Base-by-base conservation (phyloP, 2,329 filamentous ascomycete species). In the Fusarium anthophilum region DNA sequence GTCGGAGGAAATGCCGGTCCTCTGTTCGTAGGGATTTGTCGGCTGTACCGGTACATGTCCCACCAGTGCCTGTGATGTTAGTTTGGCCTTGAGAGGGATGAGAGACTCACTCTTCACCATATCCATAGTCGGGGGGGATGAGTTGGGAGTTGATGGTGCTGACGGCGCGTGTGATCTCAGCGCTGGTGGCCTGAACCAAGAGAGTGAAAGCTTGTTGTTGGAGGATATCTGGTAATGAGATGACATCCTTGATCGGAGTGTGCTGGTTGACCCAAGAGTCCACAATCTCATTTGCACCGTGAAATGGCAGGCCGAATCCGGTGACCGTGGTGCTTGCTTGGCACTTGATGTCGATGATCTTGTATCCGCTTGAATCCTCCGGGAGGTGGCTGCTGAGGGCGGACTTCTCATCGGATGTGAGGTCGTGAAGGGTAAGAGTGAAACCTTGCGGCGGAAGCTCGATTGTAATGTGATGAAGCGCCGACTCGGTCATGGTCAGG, bases 91-190 rank as follows among this genome's bases (percentile, higher is more conserved):
- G 5, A 1, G 5, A 22, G 6, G 8, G 20, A 6, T 1, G 2
- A 3, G 8, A 10, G 11, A 50, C 64, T 58, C 15, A 65, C 68
- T 37, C 5, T 4, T 56, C 5, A 2, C 66, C 68, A 18, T 56
- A 56, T 5, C 66, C 68, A 1, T 53, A 70, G 17, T 18, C 3
- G 15, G 4, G 9, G 3, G 14, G 28, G 5, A 15, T n/a, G 3
- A 2, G 9, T 9, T 7, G 4, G 1, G 28, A 7, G 5, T 15
- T 8, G 11, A 35, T 1, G 26, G 0, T 5, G 10, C 13, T 22
- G 28, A 37, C 10, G 7, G 7, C 17, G 0, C 11, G 2, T 0
- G 7, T 8, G 3, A 35, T n/a, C 6, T 43, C 0, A 4, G 8
- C 2, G 3, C 7, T 43, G 5, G 30, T 26, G 1, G 62, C 62